phyloP scores from a whole-genome alignment of 2,329 filamentous ascomycete species.

The Trichothecium roseum region DNA sequence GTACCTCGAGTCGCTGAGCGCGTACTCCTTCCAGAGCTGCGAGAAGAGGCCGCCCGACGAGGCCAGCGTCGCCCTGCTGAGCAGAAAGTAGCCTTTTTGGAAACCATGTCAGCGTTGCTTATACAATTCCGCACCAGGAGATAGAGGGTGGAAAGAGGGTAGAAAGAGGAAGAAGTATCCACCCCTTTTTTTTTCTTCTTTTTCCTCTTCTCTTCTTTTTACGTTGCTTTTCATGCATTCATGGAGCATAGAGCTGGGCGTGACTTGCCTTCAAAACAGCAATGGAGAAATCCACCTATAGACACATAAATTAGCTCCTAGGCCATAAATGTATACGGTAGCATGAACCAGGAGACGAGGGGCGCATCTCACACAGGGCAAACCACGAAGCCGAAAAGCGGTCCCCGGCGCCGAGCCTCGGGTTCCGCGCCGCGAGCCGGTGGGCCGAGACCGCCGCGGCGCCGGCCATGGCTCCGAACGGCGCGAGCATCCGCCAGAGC shows the following conservation, averaged over 20 bases:
- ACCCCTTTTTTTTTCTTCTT: too few species aligned
- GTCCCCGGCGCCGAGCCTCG: slow-evolving; percentile 16
- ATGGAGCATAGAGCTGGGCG: too few species aligned
- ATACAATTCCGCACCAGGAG: too few species aligned
- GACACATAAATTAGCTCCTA: too few species aligned
- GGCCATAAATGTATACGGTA: too few species aligned
- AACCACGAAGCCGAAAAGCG: slow-evolving; percentile 42
- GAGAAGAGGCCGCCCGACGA: slow-evolving; percentile 63
- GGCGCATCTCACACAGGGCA: slow-evolving; percentile 34
- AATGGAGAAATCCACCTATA: slow-evolving; percentile 58
- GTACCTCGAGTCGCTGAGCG: slow-evolving; percentile 78
- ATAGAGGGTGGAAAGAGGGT: too few species aligned
- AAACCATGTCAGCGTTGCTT: neutral
- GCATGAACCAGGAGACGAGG: neutral
- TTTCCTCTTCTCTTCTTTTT: too few species aligned
- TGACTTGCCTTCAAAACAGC: slow-evolving; percentile 66
- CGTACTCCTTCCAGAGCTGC: slow-evolving; percentile 90
- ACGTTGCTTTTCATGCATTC: too few species aligned
- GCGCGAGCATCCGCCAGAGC: slow-evolving; percentile 24
- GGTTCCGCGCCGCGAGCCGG: slow-evolving; percentile 11
- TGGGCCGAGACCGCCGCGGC: slow-evolving; percentile 22
- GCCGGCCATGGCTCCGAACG: slow-evolving; percentile 23
- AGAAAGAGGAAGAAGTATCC: too few species aligned
- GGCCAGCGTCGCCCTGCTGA: slow-evolving; percentile 56
- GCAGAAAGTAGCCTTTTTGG: slow-evolving; percentile 58